Evolutionary conservation across 2,329 filamentous ascomycete species (phyloP), one percentile per base, ranked within the genome.

Genomic region (Ophiostoma ips): DNA sequence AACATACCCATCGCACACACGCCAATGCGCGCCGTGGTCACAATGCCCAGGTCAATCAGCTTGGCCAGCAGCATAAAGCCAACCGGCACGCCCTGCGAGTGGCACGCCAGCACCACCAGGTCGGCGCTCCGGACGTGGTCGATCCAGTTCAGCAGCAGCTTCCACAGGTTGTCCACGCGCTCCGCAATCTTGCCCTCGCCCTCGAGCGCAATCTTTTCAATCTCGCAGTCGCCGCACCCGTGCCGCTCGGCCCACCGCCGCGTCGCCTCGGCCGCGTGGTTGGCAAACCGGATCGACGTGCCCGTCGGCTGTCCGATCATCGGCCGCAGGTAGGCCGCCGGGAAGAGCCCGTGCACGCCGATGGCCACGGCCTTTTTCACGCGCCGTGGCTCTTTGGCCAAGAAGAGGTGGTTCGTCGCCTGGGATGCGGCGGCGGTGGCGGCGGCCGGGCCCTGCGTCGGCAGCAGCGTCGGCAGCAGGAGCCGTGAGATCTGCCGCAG

Each of bases 41-140:
- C 76, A 56, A 92, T 86, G 2, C 89, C 89, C 52, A 95, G 81
- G 49, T 92, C 84, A 49, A 98, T 89, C 38, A 98, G 72, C 64
- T 95, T 95, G 5, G 89, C 87, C 5, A 96, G 73, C 3, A 98
- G 72, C 81, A 95, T 95, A 53, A 95, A 76, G 6, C 85, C 83
- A 1, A 98, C 92, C 0, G 92, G 92, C 0, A 96, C 92, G 19
- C 92, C 92, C 64, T 98, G 92, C 3, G 87, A 94, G 64, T 98
- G 92, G 53, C 88, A 95, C 3, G 87, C 87, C n/a, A 98, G 70
- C 36, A 98, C 66, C 38, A 98, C 82, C 54, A 96, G 82, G 64
- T 98, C 92, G 0, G 92, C 89, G 49, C 76, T 77, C 48, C 86
- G 81, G 31, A 98, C 84, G 55, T 90, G 83, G 35, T 95, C 87